phyloP scores from a whole-genome alignment of 495 filamentous ascomycete species.

The Copromyces sp. region DNA sequence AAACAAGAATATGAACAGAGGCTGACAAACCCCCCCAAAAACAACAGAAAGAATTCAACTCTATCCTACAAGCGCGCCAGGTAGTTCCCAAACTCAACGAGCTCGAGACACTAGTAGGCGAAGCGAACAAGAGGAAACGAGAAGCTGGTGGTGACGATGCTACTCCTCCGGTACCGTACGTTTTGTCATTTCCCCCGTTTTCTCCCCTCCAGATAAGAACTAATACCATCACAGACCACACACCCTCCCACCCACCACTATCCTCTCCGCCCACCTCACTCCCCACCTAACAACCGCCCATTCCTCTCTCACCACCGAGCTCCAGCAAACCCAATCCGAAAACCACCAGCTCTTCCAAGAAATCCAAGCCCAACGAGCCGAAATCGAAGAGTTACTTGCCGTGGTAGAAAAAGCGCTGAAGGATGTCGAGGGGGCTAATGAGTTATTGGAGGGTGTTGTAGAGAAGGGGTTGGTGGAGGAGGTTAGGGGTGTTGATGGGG shows the following conservation, averaged over 20 bases:
- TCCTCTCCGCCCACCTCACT: conserved; percentile 61
- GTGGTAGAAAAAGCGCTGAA: conserved; percentile 55
- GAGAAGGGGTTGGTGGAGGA: conserved; percentile 36
- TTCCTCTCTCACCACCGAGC: conserved; percentile 46
- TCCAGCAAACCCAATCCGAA: conserved; percentile 51
- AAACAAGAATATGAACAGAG: conserved; percentile 2
- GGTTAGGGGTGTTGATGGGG: conserved; percentile 37
- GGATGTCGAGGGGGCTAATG: conserved; percentile 59
- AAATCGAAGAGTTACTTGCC: conserved; percentile 59
- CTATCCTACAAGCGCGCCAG: conserved; percentile 56
- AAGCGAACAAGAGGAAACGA: conserved; percentile 52
- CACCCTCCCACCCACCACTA: conserved; percentile 53
- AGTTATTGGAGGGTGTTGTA: conserved; percentile 32
- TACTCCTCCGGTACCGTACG: conserved; percentile 37
- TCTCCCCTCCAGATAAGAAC: background rate
- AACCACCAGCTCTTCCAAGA: conserved; percentile 54
- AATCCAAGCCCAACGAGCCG: conserved; percentile 55
- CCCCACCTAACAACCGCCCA: conserved; percentile 56
- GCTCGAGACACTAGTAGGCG: conserved; percentile 63
- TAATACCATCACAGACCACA: conserved; percentile 49
- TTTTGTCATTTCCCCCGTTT: background rate
- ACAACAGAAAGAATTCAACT: conserved; percentile 60
- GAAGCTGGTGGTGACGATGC: conserved; percentile 24
- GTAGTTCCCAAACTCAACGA: conserved; percentile 73
- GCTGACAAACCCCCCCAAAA: background rate